Evolutionary conservation across 352 stramenopile genomes (phyloP).

Genomic region (Globisporangium rhizosaccharum): DNA sequence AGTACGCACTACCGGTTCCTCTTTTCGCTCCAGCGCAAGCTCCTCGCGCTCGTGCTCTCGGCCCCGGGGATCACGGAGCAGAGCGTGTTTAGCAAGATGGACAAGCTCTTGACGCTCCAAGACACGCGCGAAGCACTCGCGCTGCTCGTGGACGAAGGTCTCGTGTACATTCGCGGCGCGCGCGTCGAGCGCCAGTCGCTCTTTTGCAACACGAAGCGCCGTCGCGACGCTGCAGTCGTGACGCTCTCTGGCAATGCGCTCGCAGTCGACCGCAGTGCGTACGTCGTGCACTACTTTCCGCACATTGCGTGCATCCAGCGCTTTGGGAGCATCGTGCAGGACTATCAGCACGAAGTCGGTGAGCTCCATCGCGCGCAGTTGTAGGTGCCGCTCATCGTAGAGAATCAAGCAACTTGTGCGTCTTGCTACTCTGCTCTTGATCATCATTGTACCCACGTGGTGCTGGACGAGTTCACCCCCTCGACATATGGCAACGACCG

Average conservation of each 20-base stretch:
- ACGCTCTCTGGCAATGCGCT: conserved; percentile 39
- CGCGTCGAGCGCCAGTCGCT: conserved; percentile 14
- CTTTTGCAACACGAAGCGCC: conserved; percentile 17
- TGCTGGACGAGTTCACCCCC: too few relatives aligned
- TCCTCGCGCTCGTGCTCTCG: conserved; percentile 51
- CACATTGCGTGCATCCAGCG: conserved; percentile 76
- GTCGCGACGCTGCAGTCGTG: conserved; percentile 20
- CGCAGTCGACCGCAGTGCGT: conserved; percentile 36
- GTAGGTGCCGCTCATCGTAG: too few relatives aligned
- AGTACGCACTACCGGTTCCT: conserved; percentile 70
- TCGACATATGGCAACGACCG: too few relatives aligned
- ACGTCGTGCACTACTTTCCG: conserved; percentile 69
- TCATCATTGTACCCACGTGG: too few relatives aligned
- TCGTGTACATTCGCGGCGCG: conserved; percentile 56
- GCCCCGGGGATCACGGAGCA: conserved; percentile 57
- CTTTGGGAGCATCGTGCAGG: conserved; percentile 71
- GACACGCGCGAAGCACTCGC: conserved; percentile 67
- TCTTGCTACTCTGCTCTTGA: too few relatives aligned
- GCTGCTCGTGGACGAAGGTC: conserved; percentile 62
- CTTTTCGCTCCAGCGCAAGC: conserved; percentile 70
- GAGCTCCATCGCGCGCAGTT: conserved; percentile 16
- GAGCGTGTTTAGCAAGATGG: conserved; percentile 44
- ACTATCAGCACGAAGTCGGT: conserved; percentile 51
- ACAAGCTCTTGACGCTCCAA: conserved; percentile 59
- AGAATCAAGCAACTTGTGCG: too few relatives aligned